phyloP scores from a whole-genome alignment of 208 protist genomes.

The Phytomonas sp. region DNA sequence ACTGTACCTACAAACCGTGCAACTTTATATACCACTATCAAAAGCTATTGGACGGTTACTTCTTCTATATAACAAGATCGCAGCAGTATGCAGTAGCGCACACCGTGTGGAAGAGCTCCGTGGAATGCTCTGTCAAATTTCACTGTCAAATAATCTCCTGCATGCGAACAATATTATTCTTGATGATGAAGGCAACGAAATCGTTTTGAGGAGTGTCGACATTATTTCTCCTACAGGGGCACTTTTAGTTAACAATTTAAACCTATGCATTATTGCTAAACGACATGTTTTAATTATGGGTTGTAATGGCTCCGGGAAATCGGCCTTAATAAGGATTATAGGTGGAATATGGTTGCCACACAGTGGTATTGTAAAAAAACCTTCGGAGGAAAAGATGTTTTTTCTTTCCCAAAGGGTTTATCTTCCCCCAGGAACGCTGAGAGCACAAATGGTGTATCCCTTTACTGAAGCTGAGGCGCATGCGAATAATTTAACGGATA shows the following conservation, averaged over 20 bases:
- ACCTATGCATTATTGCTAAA: constrained; percentile 29
- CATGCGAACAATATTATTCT: constrained; percentile 14
- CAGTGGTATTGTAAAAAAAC: constrained; percentile 40
- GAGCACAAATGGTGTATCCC: constrained; percentile 77
- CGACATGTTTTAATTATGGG: constrained; percentile 78
- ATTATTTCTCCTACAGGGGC: constrained; percentile 44
- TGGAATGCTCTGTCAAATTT: constrained; percentile 34
- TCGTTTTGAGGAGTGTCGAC: constrained; percentile 42
- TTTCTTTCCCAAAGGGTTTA: constrained; percentile 79
- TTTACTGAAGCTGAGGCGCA: constrained; percentile 18
- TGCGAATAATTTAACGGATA: constrained; percentile 31
- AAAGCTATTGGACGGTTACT: constrained; percentile 62
- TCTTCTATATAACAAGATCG: constrained; percentile 68
- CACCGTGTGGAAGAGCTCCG: constrained; percentile 77
- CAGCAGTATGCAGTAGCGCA: constrained; percentile 58
- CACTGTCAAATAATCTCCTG: not conserved
- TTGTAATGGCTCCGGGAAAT: constrained; percentile 88
- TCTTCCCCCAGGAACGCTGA: constrained; percentile 69
- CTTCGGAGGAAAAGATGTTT: constrained; percentile 25
- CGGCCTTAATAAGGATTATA: constrained; percentile 63
- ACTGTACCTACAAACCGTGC: constrained; percentile 52
- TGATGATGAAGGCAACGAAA: constrained; percentile 17
- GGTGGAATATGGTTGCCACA: constrained; percentile 62
- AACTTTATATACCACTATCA: constrained; percentile 76
- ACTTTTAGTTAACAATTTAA: constrained; percentile 53